Evolutionary conservation across 2,329 filamentous ascomycete genomes (phyloP).

Genomic region (Shiraia sp.): DNA sequence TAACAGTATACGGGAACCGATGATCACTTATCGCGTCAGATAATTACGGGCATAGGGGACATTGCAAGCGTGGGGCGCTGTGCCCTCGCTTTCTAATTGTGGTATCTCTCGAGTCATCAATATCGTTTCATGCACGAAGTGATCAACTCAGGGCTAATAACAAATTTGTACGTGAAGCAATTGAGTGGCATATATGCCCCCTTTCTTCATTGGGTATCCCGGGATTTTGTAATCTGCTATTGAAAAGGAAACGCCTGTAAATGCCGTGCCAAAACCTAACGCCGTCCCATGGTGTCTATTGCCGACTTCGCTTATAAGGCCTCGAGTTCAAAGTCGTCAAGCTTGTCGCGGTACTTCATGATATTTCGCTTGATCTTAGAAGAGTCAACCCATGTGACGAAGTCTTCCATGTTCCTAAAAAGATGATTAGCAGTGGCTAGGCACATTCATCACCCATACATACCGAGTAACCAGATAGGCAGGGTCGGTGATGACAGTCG

Average conservation of each 20-base stretch:
- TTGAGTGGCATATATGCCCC: no score
- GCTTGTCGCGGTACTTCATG: constrained; percentile 89
- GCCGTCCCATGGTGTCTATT: constrained; percentile 14
- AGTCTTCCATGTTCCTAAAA: constrained; percentile 94
- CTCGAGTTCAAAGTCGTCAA: constrained; percentile 89
- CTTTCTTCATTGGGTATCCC: no score
- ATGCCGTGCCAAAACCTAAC: constrained; percentile 23
- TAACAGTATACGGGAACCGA: no score
- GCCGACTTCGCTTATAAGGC: constrained; percentile 30
- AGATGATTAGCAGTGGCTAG: constrained; percentile 23
- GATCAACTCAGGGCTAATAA: no score
- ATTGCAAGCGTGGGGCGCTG: no score
- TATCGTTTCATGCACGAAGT: no score
- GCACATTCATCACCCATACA: background rate
- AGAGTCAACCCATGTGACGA: constrained; percentile 92
- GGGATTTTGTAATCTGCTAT: no score
- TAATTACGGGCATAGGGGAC: no score
- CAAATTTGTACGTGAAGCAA: no score
- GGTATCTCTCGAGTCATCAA: no score
- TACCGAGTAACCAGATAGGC: constrained; percentile 79
- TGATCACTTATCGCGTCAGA: no score
- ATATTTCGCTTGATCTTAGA: constrained; percentile 98
- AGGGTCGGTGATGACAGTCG: constrained; percentile 86
- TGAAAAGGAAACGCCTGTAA: constrained; percentile 17
- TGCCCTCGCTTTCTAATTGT: no score